phyloP scores from a whole-genome alignment of 306 rosid genomes.

The Purshia tridentata region DNA sequence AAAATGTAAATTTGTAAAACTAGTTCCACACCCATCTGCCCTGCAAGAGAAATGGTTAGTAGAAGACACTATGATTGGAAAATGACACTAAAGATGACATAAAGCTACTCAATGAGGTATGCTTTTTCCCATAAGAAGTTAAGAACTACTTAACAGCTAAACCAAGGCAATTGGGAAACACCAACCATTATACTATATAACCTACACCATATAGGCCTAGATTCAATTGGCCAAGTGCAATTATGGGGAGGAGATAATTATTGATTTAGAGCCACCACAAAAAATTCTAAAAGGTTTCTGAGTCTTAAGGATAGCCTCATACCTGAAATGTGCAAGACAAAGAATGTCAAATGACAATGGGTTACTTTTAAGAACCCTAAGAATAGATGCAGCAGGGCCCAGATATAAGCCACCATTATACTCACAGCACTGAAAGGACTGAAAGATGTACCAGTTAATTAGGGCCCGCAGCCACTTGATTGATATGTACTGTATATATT shows the following conservation, averaged over 20 bases:
- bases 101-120: background rate
- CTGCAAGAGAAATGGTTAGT: constrained; percentile 7
- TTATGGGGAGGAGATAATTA: constrained; percentile 8
- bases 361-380: constrained; percentile 11
- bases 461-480: constrained; percentile 8
- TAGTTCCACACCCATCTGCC: constrained; percentile 11
- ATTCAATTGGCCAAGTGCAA: constrained; percentile 3
- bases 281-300: constrained; percentile 11
- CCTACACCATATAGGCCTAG: constrained; percentile 17
- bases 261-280: constrained; percentile 10
- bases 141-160: background rate
- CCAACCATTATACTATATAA: background rate
- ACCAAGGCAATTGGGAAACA: constrained; percentile 1
- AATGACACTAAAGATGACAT: constrained; percentile 14
- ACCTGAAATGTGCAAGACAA: constrained; percentile 27
- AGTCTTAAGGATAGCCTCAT: constrained; percentile 20
- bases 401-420: constrained; percentile 12
- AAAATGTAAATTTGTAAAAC: background rate
- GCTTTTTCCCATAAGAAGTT: background rate
- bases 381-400: constrained; percentile 33
- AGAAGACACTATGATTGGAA: background rate
- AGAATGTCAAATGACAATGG: constrained; percentile 19
- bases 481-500: constrained; percentile 23
- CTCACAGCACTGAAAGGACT: constrained; percentile 21
- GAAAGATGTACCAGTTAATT: constrained; percentile 30